A percentile compares a stretch with the other conserved stretches of the same genome.
Evolutionary conservation across 768 basidiomycete species (phyloP).

Genomic region (Lactarius vividus): DNA sequence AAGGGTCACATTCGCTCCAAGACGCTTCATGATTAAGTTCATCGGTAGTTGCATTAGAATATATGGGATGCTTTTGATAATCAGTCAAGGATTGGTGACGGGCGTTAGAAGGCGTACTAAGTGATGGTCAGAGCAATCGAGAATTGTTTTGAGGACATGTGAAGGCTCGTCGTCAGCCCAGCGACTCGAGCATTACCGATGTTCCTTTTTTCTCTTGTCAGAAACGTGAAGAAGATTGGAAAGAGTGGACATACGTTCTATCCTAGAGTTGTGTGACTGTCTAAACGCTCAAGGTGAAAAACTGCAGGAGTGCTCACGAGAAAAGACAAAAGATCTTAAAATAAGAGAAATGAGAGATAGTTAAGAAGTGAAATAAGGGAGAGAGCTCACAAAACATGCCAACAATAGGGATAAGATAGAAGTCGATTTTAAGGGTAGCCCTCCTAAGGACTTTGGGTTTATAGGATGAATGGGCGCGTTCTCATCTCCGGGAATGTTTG

Average conservation of each 20-base stretch:
- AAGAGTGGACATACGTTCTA: conserved; percentile 7
- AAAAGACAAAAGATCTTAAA: conserved; percentile 18
- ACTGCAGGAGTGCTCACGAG: neutral
- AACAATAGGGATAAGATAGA: conserved; percentile 7
- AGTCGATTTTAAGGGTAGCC: conserved; percentile 18
- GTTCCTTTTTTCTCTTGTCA: conserved; percentile 12
- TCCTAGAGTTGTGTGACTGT: neutral
- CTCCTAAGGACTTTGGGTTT: neutral
- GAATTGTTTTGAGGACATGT: conserved; percentile 27
- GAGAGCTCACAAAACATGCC: conserved; percentile 5
- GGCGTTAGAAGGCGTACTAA: conserved; percentile 1
- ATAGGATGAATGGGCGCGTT: conserved; percentile 9
- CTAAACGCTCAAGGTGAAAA: neutral
- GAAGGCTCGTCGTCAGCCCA: conserved; percentile 33
- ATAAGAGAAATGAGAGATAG: neutral
- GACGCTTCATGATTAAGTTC: conserved; percentile 37
- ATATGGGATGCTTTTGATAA: conserved; percentile 30
- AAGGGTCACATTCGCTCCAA: conserved; percentile 56
- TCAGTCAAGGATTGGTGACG: conserved; percentile 18
- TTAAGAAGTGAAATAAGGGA: neutral
- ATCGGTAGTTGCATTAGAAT: conserved; percentile 32
- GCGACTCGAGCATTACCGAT: conserved; percentile 35
- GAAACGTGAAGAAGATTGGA: neutral
- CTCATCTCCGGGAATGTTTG: neutral
- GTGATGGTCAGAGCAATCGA: conserved; percentile 20